Conservation (phyloP, 192 early-diverging fungal genomes). For the Mortierella hygrophila region DNA sequence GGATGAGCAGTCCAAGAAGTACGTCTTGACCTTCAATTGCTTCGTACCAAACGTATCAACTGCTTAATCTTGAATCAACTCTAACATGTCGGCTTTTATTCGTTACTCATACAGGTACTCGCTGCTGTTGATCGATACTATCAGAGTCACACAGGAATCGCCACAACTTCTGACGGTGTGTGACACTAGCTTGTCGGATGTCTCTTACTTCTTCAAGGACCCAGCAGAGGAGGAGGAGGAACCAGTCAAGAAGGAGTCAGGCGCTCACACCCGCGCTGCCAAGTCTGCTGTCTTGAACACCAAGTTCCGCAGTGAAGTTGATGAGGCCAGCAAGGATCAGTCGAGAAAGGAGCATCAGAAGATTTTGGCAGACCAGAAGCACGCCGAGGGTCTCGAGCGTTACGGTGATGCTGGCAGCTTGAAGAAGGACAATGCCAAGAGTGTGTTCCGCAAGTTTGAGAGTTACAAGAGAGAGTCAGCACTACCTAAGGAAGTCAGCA, state of each 20-base stretch:
- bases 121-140: slow-evolving; percentile 85
- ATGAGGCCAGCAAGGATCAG: slow-evolving; percentile 83
- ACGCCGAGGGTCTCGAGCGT: slow-evolving; percentile 82
- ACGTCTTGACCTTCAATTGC: background rate
- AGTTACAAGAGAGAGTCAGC: slow-evolving; percentile 93
- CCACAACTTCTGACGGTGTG: slow-evolving; percentile 74
- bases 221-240: slow-evolving; percentile 57
- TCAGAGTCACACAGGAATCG: slow-evolving; percentile 76
- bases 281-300: slow-evolving; percentile 79
- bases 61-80: background rate
- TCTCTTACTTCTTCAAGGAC: slow-evolving; percentile 68
- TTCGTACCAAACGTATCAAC: background rate
- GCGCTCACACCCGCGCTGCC: slow-evolving; percentile 52
- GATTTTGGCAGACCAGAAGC: slow-evolving; percentile 79
- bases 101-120: slow-evolving; percentile 72
- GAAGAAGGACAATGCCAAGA: slow-evolving; percentile 74
- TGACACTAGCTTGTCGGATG: slow-evolving; percentile 64
- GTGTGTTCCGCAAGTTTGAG: slow-evolving; percentile 90
- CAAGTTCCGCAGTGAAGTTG: slow-evolving; percentile 85
- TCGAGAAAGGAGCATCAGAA: slow-evolving; percentile 91
- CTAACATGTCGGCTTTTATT: slow-evolving; percentile 2
- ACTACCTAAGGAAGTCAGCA: slow-evolving; percentile 83
- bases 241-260: slow-evolving; percentile 18
- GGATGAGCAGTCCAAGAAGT: slow-evolving; percentile 80
- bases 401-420: slow-evolving; percentile 77